Evolutionary conservation across 495 filamentous ascomycete genomes (phyloP).

Genomic region (Aspergillus haitiensis): DNA sequence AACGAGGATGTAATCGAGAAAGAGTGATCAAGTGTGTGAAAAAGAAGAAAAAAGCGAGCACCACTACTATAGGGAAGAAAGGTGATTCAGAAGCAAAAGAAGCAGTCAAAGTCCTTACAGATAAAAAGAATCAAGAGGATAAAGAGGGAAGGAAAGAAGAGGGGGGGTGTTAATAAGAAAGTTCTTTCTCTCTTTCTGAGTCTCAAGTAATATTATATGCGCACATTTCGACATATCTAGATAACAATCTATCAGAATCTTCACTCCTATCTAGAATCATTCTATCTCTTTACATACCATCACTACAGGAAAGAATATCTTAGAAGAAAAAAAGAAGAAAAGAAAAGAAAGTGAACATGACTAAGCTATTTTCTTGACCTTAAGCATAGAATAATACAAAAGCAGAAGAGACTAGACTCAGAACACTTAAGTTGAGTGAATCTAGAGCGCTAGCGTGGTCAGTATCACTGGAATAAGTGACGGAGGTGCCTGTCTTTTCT

Average conservation of each 20-base stretch:
- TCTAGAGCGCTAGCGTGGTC: not conserved
- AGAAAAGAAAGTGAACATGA: no score
- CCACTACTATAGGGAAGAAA: not conserved
- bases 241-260: no score
- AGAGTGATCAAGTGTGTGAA: not conserved
- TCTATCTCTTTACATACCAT: no score
- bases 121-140: slow-evolving; percentile 1
- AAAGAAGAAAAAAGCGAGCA: not conserved
- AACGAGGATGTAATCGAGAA: not conserved
- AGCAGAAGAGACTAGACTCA: no score
- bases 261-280: no score
- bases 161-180: no score
- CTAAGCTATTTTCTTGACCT: no score
- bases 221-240: not conserved
- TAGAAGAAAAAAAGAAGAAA: no score
- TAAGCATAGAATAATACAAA: no score
- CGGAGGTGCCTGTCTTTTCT: not conserved
- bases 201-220: not conserved
- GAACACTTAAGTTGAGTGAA: not conserved
- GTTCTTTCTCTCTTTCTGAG: no score
- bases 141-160: slow-evolving; percentile 2
- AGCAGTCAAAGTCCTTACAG: not conserved
- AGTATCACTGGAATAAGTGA: not conserved
- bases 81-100: not conserved
- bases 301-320: no score